These are phyloP conservation scores for Panellus pusillus DNA, from an alignment of 768 basidiomycete genomes.

Conservation along the genomic window DNA sequence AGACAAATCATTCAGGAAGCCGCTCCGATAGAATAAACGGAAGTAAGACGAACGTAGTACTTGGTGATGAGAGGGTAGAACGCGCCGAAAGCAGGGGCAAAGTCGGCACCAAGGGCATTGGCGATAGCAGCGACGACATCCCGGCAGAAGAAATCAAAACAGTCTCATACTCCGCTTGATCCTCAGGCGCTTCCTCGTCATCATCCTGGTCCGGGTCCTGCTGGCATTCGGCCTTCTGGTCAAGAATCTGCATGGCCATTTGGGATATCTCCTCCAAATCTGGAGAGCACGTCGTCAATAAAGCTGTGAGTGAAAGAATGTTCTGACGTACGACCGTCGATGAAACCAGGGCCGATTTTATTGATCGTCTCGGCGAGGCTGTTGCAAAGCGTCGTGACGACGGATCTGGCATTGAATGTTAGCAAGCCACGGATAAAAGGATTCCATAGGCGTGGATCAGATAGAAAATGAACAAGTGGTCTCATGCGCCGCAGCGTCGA, in stretches of 20 bases:
- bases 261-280: conserved; percentile 77
- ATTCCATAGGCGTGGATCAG: conserved; percentile 33
- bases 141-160: conserved; percentile 92
- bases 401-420: conserved; percentile 53
- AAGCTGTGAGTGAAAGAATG: not conserved
- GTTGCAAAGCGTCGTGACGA: conserved; percentile 85
- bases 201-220: conserved; percentile 94
- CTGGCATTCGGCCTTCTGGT: conserved; percentile 95
- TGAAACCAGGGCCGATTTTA: conserved; percentile 85
- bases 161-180: conserved; percentile 95
- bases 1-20: not conserved
- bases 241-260: conserved; percentile 82
- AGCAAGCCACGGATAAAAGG: conserved; percentile 19
- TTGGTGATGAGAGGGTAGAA: conserved; percentile 90
- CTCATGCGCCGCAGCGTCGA: conserved; percentile 68
- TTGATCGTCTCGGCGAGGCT: conserved; percentile 90
- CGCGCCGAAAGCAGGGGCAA: conserved; percentile 74
- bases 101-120: conserved; percentile 80
- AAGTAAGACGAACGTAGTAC: conserved; percentile 67
- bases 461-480: conserved; percentile 39
- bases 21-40: not conserved
- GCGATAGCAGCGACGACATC: conserved; percentile 93
- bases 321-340: conserved; percentile 66
- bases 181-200: conserved; percentile 80
- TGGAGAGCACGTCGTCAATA: conserved; percentile 28